Evolutionary conservation across 179 eudicot species (phyloP), one percentile per base, ranked within the genome.

Genomic region (Gypsophila paniculata): DNA sequence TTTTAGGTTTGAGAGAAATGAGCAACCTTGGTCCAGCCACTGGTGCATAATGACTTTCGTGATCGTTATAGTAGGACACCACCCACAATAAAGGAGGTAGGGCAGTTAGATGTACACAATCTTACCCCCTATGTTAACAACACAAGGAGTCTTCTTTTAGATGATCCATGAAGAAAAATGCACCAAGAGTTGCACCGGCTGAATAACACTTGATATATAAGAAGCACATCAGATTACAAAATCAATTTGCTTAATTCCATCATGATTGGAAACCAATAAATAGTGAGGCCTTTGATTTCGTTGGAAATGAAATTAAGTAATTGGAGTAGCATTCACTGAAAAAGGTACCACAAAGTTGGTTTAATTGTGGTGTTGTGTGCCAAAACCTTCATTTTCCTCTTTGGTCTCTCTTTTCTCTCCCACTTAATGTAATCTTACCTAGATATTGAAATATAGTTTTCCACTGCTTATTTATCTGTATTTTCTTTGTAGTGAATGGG

Each of bases 401-500:
- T 62, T 34, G 21, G 26, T 62, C n/a, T 18, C 22, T n/a, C 4
- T 62, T 8, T 36, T 8, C 44, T 36, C 23, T 23, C 44, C 66
- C 0, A 3, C 21, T 36, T 36, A 17, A 62, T 62, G 48, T 42
- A 26, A 55, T 2, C 1, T 62, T 17, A 38, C 42, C 39, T 34
- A 15, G 11, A 53, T 42, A 58, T 14, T 51, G 53, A 15, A 14
- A 19, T 25, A 46, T 19, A 22, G 14, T 18, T n/a, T 25, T 7
- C 42, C 14, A 39, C 34, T 13, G 25, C 55, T 74, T 21, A 59
- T 6, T 67, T 26, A 29, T 67, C 18, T 75, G 7, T 65, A 4
- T 58, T 74, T 23, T 54, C 44, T 61, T 73, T 86, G 86, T 86
- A 94, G 99, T 76, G 96, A 94, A 80, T 94, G 97, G 99, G 99